Base-by-base conservation (phyloP, 257 asterid species). In the Plectranthus barbatus region DNA sequence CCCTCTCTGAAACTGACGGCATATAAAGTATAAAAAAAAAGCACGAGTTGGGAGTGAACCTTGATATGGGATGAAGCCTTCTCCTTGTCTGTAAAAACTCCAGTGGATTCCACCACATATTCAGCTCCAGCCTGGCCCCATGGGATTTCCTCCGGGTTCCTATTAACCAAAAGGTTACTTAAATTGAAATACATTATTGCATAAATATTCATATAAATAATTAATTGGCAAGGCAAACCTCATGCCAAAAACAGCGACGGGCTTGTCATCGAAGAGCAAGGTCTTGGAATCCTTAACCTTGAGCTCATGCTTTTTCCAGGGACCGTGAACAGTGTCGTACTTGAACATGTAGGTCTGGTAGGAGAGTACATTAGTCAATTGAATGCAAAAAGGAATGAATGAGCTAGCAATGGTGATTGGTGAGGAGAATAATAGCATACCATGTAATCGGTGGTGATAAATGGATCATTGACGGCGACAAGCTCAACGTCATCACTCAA, bases 1-100 rank as follows among this genome's bases (percentile, higher is more conserved):
- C 31, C 5, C 2, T 5, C 31, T 26, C 31, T 26, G 31, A 26
- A 26, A 26, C 31, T 26, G 2, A 26, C 31, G 2, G 2, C 5
- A 26, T 5, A 26, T 26, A 5, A 26, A 26, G 31, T 26, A 26
- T 26, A 1, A 26, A 26, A 26, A 5, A 26, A 26, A 26, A n/a
- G n/a, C n/a, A n/a, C n/a, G 31, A 26, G 31, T 26, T 26, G 2
- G 31, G n/a, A n/a, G 5, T 26, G 31, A 26, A 26, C 31, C 31
- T 86, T 88, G 68, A 86, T 37, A 71, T 89, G 95, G n/a, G 94
- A 93, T 46, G 96, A 91, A 73, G 95, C 94, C 69, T 89, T 89
- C 42, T 80, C 93, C 79, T 81, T 76, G 58, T 87, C 94, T 2
- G 95, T 87, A 29, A 87, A 87, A 29, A 84, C 94, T 48, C 95